Base-by-base conservation (phyloP, 805 yeast genomes). In the Candida suzukii region DNA sequence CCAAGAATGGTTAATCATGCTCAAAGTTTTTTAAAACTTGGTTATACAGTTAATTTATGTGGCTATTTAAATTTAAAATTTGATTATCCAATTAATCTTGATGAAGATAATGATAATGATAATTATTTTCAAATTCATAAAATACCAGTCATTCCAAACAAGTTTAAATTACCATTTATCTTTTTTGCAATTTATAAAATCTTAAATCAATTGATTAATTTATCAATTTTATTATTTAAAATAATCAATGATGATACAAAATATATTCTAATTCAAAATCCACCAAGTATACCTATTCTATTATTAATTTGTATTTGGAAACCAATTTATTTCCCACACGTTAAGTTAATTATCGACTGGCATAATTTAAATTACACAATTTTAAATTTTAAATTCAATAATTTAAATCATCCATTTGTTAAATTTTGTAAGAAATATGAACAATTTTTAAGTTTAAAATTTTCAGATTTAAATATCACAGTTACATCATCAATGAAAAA, bases 1-100 rank as follows among this genome's bases (percentile, higher is more conserved):
- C 99, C 99, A 7, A 70, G 99, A 45, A 93, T 91, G 84, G 74
- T 82, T 50, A 85, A 91, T 61, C 99, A 93, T 58, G 95, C 95
- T 0, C 64, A 70, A 43, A 82, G 91, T 41, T 79, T 93, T 51
- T 73, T 83, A n/a, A 60, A 70, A 26, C 61, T 66, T 16, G 93
- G 88, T 0, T 83, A 80, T 59, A 67, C 70, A 36, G 98, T 93
- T 4, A 86, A 83, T 43, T 60, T 93, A 27, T 84, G 95, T 58
- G 99, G 99, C 0, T 91, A 90, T 51, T 48, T 80, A 0, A 29
- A 7, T n/a, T 8, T 8, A 17, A 84, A 80, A 41, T 73, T 78
- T 26, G 25, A n/a, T n/a, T n/a, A n/a, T n/a, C n/a, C n/a, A n/a
- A n/a, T n/a, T n/a, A n/a, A n/a, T n/a, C n/a, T n/a, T n/a, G n/a